Base-by-base conservation (phyloP, 1,139 yeast genomes). In the Groenewaldozyma auringiensis region DNA sequence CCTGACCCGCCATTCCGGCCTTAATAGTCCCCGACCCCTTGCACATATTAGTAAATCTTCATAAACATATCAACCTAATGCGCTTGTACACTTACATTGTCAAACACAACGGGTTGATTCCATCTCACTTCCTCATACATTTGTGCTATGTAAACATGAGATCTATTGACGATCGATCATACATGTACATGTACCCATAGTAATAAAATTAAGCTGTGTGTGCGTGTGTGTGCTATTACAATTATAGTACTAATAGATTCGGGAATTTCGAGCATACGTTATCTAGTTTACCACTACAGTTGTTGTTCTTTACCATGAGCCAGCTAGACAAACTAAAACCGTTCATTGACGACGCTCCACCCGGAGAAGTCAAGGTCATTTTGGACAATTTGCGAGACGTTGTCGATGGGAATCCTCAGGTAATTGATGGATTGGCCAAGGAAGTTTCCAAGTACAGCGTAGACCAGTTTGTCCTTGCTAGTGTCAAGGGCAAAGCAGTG, bases 1-100 rank as follows among this genome's bases (percentile, higher is more conserved):
- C 94, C 55, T 85, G 94, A 16, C 96, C 96, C 1, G 96, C 95
- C 65, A 89, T 85, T 1, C 97, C 97, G 0, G 95, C 88, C 61
- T 87, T 84, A 47, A 88, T 71, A 42, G 76, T 75, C 1, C 95
- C 95, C 3, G 95, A 82, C n/a, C 97, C 97, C 73, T 69, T 39
- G n/a, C 14, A 21, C 4, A 25, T 14, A 43, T 46, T 43, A 36
- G 43, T 35, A 29, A 21, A 14, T 11, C 11, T 13, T 6, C 13
- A 17, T 3, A 2, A 21, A 4, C 14, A 4, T 6, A 38, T n/a
- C n/a, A 8, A n/a, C 6, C 11, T 21, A 21, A 38, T n/a, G 6
- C 21, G 25, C 17, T 3, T 8, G 20, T 25, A 34, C 17, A 43
- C 62, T 44, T 44, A 68, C 73, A 68, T 86, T 87, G 64, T 89